A percentile compares a stretch with the other conserved stretches of the same genome.
These are phyloP conservation scores for Paecilomyces sp. DNA, from an alignment of 2,329 filamentous ascomycete genomes.

Conservation along the genomic window DNA sequence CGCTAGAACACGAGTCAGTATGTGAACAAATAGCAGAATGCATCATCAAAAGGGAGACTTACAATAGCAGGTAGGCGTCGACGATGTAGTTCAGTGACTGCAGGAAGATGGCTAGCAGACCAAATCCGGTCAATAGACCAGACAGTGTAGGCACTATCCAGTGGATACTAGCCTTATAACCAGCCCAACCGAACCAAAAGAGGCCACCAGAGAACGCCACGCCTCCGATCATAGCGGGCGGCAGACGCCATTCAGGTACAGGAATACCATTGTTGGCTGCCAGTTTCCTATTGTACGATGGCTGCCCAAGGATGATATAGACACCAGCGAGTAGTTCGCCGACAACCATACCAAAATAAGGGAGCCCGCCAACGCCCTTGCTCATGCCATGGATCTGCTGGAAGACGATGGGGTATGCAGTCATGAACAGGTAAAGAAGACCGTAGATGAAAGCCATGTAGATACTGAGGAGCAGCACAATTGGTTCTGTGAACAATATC, in stretches of 20 bases:
- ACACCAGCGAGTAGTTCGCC: constrained; percentile 19
- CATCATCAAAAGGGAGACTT: constrained; percentile 2
- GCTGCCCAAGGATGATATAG: constrained; percentile 32
- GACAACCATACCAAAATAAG: constrained; percentile 29
- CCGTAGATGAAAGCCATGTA: constrained; percentile 32
- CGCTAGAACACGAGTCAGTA: constrained; percentile 20
- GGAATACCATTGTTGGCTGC: constrained; percentile 22
- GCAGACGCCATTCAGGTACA: constrained; percentile 38
- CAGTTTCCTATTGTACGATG: constrained; percentile 30
- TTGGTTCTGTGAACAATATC: constrained; percentile 38
- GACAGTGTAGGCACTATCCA: constrained; percentile 37
- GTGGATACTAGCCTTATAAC: constrained; percentile 22
- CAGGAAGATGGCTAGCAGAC: constrained; percentile 43
- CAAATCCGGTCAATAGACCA: constrained; percentile 39
- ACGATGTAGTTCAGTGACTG: constrained; percentile 41
- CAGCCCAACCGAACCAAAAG: constrained; percentile 39
- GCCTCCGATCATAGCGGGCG: constrained; percentile 41
- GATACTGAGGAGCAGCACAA: constrained; percentile 35
- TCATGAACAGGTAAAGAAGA: constrained; percentile 30
- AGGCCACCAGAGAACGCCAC: constrained; percentile 37
- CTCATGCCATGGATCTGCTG: constrained; percentile 29
- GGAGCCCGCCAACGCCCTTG: constrained; percentile 35
- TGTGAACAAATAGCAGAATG: neutral
- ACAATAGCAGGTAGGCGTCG: constrained; percentile 26
- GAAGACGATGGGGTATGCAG: constrained; percentile 41